Evolutionary conservation across 2,329 filamentous ascomycete species (phyloP).

Genomic region (Phaeosphaeria sp.): DNA sequence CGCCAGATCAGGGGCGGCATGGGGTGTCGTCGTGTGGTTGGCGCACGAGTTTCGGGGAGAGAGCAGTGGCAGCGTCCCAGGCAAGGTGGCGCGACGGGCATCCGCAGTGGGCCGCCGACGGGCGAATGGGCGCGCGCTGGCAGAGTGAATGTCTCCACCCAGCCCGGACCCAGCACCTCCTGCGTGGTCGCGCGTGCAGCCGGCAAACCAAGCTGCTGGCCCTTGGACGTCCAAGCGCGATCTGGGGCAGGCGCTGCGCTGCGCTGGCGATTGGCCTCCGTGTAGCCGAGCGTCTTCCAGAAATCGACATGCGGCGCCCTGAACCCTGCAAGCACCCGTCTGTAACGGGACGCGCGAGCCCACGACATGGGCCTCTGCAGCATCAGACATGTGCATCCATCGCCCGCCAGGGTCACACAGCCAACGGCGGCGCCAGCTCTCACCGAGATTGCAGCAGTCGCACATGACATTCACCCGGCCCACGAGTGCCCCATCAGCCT

Average conservation of each 20-base stretch:
- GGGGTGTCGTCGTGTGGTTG: slow-evolving; percentile 36
- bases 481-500: neutral
- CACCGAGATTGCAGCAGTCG: slow-evolving; percentile 45
- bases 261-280: slow-evolving; percentile 25
- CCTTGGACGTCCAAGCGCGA: slow-evolving; percentile 40
- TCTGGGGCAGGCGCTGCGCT: slow-evolving; percentile 36
- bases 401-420: slow-evolving; percentile 29
- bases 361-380: slow-evolving; percentile 30
- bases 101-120: slow-evolving; percentile 12
- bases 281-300: slow-evolving; percentile 42
- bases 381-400: slow-evolving; percentile 32
- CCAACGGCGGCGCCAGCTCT: slow-evolving; percentile 34
- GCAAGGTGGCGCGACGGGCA: slow-evolving; percentile 23
- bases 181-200: slow-evolving; percentile 35
- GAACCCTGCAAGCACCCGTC: slow-evolving; percentile 23
- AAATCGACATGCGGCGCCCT: slow-evolving; percentile 33
- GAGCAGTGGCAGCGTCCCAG: slow-evolving; percentile 19
- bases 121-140: slow-evolving; percentile 15
- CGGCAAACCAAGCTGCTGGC: slow-evolving; percentile 42
- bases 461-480: slow-evolving; percentile 24
- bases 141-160: slow-evolving; percentile 18
- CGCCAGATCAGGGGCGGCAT: slow-evolving; percentile 30
- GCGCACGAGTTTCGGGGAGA: slow-evolving; percentile 41
- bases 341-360: slow-evolving; percentile 28
- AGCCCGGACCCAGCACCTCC: slow-evolving; percentile 33